Conservation (phyloP, 2,329 filamentous ascomycete genomes). For the Neofusicoccum ribis region DNA sequence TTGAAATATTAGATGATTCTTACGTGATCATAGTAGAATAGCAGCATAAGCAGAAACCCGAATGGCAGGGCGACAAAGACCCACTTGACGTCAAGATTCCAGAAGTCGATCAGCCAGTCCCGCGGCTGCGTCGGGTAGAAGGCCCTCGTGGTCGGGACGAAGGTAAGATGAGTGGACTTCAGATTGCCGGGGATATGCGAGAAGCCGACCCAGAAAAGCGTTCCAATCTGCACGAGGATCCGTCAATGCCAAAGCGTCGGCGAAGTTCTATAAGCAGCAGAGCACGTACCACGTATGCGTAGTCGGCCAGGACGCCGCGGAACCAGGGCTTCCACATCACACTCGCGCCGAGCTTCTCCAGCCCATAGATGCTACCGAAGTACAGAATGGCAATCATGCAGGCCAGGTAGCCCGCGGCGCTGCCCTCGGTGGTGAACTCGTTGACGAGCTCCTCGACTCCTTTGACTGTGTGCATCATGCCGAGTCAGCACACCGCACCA, state of each 20-base stretch:
- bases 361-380: slow-evolving; percentile 51
- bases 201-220: slow-evolving; percentile 57
- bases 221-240: slow-evolving; percentile 42
- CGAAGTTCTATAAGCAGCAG: neutral
- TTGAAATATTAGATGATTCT: neutral
- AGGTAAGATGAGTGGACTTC: slow-evolving; percentile 42
- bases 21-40: slow-evolving; percentile 60
- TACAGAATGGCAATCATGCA: slow-evolving; percentile 55
- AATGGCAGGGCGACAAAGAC: slow-evolving; percentile 56
- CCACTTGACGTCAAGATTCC: slow-evolving; percentile 53
- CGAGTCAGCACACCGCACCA: neutral
- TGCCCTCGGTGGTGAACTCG: slow-evolving; percentile 47
- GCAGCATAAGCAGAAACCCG: slow-evolving; percentile 53
- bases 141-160: slow-evolving; percentile 45
- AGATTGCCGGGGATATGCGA: slow-evolving; percentile 53
- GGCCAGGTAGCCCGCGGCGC: slow-evolving; percentile 49
- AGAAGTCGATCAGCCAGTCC: slow-evolving; percentile 55
- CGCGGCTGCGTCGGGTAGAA: slow-evolving; percentile 51
- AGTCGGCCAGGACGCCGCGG: slow-evolving; percentile 53
- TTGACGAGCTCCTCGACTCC: slow-evolving; percentile 58
- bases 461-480: slow-evolving; percentile 43
- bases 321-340: slow-evolving; percentile 47
- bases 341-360: slow-evolving; percentile 52
- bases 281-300: slow-evolving; percentile 49
- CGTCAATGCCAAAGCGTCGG: neutral